Evolutionary conservation across 2,329 filamentous ascomycete genomes (phyloP).

Genomic region (Coleophoma crateriformis): DNA sequence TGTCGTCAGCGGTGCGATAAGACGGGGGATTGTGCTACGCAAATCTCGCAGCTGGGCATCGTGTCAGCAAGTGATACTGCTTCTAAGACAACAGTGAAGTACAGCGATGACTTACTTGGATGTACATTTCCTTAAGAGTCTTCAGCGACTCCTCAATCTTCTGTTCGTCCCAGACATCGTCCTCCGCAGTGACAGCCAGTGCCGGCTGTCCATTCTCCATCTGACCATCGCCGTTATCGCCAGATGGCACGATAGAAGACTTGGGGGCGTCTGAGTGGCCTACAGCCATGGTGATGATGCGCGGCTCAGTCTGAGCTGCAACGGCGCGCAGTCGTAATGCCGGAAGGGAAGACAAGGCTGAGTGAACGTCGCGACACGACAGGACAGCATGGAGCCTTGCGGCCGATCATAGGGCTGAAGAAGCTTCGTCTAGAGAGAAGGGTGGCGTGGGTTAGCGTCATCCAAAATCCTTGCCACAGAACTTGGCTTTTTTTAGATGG

Average conservation of each 20-base stretch:
- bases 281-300: not conserved
- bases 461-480: too few relatives aligned
- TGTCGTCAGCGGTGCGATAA: slow-evolving; percentile 45
- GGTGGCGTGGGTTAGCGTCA: too few relatives aligned
- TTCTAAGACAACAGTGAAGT: not conserved
- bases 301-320: not conserved
- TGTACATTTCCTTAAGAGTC: slow-evolving; percentile 28
- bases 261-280: slow-evolving; percentile 1
- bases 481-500: too few relatives aligned
- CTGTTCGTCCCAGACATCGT: slow-evolving; percentile 26
- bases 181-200: not conserved
- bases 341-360: too few relatives aligned
- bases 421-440: too few relatives aligned
- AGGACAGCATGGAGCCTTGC: too few relatives aligned
- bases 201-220: slow-evolving; percentile 4
- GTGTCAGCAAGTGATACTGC: not conserved
- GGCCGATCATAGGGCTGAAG: too few relatives aligned
- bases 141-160: slow-evolving; percentile 24
- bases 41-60: slow-evolving; percentile 38
- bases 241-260: not conserved
- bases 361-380: too few relatives aligned
- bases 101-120: slow-evolving; percentile 19
- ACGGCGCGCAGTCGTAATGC: too few relatives aligned
- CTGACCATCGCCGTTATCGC: not conserved
- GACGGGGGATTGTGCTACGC: slow-evolving; percentile 42